Percentiles rank a stretch among this genome's conserved stretches.
These are phyloP conservation scores for Pterocarpus santalinus DNA, from an alignment of 306 rosid genomes.

Conservation along the genomic window DNA sequence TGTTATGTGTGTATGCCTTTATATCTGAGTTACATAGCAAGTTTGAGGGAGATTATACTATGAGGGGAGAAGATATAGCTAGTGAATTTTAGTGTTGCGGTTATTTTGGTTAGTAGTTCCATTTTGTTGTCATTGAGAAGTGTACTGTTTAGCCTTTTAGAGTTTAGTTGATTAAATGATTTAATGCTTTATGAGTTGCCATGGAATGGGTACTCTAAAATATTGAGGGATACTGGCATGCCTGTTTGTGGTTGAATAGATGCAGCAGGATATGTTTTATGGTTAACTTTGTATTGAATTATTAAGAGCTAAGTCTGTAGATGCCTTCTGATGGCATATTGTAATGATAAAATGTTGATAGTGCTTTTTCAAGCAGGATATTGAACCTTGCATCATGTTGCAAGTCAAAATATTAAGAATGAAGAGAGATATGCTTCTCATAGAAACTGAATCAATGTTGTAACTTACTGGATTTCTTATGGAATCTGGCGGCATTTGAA, in stretches of 20 bases:
- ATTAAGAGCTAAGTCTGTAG: conserved; percentile 11
- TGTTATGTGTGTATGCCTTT: not conserved
- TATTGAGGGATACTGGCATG: not conserved
- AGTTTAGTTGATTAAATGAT: conserved; percentile 11
- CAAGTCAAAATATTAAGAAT: conserved; percentile 4
- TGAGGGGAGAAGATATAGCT: not conserved
- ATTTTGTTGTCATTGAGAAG: conserved; percentile 1
- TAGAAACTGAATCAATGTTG: conserved; percentile 9
- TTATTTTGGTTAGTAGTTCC: not conserved
- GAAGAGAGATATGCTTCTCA: conserved; percentile 1
- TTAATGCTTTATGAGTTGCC: conserved; percentile 11
- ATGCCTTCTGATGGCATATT: conserved; percentile 20
- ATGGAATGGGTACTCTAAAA: conserved; percentile 17
- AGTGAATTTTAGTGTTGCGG: not conserved
- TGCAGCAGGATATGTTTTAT: conserved; percentile 6
- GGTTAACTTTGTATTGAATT: not conserved
- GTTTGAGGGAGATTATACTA: not conserved
- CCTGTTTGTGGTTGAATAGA: conserved; percentile 32
- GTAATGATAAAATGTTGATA: conserved; percentile 20
- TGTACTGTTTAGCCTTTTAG: conserved; percentile 1
- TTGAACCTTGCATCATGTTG: conserved; percentile 31
- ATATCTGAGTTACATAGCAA: conserved; percentile 14
- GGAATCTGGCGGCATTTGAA: conserved; percentile 23
- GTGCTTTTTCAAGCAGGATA: conserved; percentile 2
- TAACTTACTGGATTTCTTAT: conserved; percentile 21